A percentile compares a stretch with the other conserved stretches of the same genome.
Conservation (phyloP, 768 basidiomycete genomes). For the Rhizopogon vulgaris region DNA sequence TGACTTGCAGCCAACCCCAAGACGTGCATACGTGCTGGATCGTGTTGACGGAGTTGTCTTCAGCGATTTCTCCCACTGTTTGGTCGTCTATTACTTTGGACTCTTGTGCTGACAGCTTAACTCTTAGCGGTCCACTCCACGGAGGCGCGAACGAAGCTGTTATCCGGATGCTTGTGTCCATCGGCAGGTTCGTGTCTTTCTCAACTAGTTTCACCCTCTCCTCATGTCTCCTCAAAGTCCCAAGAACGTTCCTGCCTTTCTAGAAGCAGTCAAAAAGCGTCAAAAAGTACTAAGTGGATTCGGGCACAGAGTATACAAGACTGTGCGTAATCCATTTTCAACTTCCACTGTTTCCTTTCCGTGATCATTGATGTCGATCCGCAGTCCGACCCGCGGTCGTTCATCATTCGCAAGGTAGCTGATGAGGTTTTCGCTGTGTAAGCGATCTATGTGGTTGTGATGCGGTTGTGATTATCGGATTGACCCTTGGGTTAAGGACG, state of each 20-base stretch:
- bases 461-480: neutral
- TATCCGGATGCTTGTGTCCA: constrained; percentile 87
- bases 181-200: constrained; percentile 58
- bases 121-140: constrained; percentile 24
- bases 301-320: constrained; percentile 82
- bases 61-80: no score
- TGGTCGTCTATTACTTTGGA: no score
- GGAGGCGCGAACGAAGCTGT: constrained; percentile 93
- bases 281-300: constrained; percentile 90
- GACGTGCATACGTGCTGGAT: neutral
- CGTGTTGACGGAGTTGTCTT: neutral
- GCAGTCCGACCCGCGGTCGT: constrained; percentile 86
- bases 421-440: constrained; percentile 90
- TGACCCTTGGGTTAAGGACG: constrained; percentile 41
- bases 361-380: neutral
- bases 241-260: constrained; percentile 77
- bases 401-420: constrained; percentile 85
- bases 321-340: constrained; percentile 33
- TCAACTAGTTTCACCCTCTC: neutral
- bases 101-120: neutral
- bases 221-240: constrained; percentile 39
- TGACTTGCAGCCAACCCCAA: neutral
- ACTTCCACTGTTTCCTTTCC: neutral
- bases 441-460: constrained; percentile 16
- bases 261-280: constrained; percentile 82